Conservation (phyloP, 192 early-diverging fungal species). For the Martensiomyces pterosporus region DNA sequence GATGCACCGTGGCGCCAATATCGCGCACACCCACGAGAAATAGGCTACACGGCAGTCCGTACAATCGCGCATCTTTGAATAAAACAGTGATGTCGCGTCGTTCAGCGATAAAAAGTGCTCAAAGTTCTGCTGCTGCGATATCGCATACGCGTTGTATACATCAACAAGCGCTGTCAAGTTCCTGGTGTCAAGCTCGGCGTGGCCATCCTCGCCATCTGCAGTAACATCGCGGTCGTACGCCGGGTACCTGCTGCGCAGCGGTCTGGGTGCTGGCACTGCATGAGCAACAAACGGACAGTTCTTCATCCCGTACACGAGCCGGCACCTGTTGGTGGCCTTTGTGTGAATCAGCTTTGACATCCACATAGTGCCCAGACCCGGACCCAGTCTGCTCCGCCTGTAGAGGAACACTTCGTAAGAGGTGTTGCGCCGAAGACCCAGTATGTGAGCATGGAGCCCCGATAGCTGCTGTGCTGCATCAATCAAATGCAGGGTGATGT, state of each 20-base stretch:
- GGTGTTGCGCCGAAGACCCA: neutral
- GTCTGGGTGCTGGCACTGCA: neutral
- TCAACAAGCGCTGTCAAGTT: neutral
- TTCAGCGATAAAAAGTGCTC: neutral
- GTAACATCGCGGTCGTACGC: neutral
- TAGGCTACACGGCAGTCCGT: neutral
- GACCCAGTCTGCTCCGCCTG: neutral
- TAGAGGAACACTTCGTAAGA: neutral
- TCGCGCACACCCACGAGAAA: neutral
- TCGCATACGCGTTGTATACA: neutral
- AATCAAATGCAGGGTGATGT: neutral
- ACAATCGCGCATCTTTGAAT: neutral
- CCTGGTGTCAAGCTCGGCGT: neutral
- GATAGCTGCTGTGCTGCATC: neutral
- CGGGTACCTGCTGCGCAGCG: neutral
- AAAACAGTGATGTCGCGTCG: neutral
- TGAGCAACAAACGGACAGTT: neutral
- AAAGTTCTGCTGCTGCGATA: neutral
- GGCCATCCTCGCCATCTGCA: too few species aligned
- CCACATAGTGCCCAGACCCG: neutral
- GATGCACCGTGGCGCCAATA: neutral
- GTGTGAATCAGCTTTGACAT: neutral
- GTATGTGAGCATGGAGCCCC: neutral
- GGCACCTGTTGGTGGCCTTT: neutral
- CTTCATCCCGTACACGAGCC: neutral